These are phyloP conservation scores for Hypoxylon trugodes DNA, from an alignment of 495 filamentous ascomycete genomes.

Conservation along the genomic window DNA sequence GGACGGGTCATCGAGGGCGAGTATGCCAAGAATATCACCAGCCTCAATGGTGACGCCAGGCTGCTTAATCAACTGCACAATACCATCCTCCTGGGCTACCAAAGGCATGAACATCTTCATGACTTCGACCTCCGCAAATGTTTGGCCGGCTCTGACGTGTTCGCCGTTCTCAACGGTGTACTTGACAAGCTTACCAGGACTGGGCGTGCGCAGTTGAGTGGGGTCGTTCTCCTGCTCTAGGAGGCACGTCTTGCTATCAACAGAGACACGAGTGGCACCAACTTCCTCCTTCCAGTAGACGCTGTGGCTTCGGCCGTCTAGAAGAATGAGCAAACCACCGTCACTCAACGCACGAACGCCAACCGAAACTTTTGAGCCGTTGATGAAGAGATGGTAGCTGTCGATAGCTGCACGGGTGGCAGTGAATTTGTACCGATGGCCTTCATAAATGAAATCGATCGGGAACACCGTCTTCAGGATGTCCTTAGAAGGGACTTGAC, in stretches of 20 bases:
- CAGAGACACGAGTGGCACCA: conserved; percentile 91
- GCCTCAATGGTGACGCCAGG: conserved; percentile 97
- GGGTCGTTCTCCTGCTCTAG: conserved; percentile 99
- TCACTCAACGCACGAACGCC: conserved; percentile 93
- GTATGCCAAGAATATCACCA: conserved; percentile 97
- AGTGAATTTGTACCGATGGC: conserved; percentile 95
- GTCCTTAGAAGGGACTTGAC: conserved; percentile 95
- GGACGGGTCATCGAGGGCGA: conserved; percentile 93
- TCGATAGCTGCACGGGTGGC: conserved; percentile 91
- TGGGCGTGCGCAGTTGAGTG: conserved; percentile 93
- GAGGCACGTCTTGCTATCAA: conserved; percentile 97
- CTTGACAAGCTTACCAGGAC: conserved; percentile 97
- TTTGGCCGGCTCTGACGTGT: conserved; percentile 90
- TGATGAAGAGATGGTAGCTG: conserved; percentile 99
- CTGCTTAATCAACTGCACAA: conserved; percentile 98
- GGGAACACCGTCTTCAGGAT: conserved; percentile 98
- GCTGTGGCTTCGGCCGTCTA: conserved; percentile 92
- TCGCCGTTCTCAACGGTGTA: conserved; percentile 97
- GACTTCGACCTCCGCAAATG: conserved; percentile 97
- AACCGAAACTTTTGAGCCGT: conserved; percentile 94
- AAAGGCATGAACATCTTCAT: conserved; percentile 99
- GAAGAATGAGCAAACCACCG: conserved; percentile 90
- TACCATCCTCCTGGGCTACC: conserved; percentile 94
- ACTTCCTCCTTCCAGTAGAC: conserved; percentile 99
- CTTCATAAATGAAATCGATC: conserved; percentile 99